Conservation (phyloP, 2,329 filamentous ascomycete genomes). For the Penicillium hordei region DNA sequence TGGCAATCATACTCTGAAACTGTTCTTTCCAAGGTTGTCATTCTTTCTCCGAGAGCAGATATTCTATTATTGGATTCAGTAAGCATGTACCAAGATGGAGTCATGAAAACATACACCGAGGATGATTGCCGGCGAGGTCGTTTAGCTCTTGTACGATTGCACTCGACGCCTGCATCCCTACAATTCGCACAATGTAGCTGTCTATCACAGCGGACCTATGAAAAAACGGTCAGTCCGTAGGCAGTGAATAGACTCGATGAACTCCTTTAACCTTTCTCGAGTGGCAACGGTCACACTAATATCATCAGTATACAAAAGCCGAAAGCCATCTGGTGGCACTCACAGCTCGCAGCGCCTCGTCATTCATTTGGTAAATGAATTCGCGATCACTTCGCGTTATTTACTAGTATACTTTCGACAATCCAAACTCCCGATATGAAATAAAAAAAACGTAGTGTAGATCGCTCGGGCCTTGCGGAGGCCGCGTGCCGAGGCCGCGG, state of each 20-base stretch:
- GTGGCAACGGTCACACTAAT: slow-evolving; percentile 29
- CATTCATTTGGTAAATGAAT: slow-evolving; percentile 9
- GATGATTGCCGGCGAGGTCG: slow-evolving; percentile 14
- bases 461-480: background rate
- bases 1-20: slow-evolving; percentile 3
- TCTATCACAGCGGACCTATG: slow-evolving; percentile 29
- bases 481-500: background rate
- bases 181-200: slow-evolving; percentile 28
- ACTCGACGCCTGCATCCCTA: slow-evolving; percentile 23
- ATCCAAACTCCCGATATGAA: background rate
- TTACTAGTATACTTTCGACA: too few species aligned
- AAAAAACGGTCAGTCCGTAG: background rate
- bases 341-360: slow-evolving; percentile 19
- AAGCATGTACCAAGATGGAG: background rate
- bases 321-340: slow-evolving; percentile 3
- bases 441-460: background rate
- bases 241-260: background rate
- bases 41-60: slow-evolving; percentile 16
- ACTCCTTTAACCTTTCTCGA: slow-evolving; percentile 24
- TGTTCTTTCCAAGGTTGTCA: slow-evolving; percentile 13
- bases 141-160: slow-evolving; percentile 19
- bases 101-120: slow-evolving; percentile 12
- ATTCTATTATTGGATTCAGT: slow-evolving; percentile 2
- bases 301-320: background rate
- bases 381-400: background rate